Conservation (phyloP, 129 eudicot genomes). For the Gnaphalium uliginosum region DNA sequence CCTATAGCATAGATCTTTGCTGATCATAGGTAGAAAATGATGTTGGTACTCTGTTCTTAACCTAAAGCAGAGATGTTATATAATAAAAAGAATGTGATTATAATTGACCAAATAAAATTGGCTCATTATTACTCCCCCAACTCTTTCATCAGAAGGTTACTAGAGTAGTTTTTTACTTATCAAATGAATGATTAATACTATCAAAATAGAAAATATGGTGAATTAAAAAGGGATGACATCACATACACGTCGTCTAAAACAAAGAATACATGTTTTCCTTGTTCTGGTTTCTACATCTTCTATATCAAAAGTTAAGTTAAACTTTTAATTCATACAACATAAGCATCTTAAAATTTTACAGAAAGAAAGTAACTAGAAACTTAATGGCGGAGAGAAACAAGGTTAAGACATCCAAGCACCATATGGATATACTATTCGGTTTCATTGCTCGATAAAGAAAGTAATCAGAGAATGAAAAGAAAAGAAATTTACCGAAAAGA, state of each 20-base stretch:
- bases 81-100: neutral
- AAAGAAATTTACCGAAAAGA: constrained; percentile 61
- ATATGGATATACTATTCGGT: neutral
- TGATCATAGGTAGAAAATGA: neutral
- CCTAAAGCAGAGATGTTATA: neutral
- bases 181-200: neutral
- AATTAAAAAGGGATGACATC: neutral
- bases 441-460: neutral
- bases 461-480: neutral
- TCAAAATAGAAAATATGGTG: neutral
- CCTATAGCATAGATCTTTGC: neutral
- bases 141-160: neutral
- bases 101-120: neutral
- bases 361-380: neutral
- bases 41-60: constrained; percentile 9
- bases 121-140: neutral
- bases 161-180: neutral
- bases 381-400: constrained; percentile 7
- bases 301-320: neutral
- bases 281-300: neutral
- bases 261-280: neutral
- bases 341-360: neutral
- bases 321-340: constrained; percentile 2
- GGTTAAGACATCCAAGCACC: neutral
- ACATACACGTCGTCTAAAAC: neutral